Evolutionary conservation across 164 flowering plant species (phyloP).

Genomic region (Kingdonia uniflora): DNA sequence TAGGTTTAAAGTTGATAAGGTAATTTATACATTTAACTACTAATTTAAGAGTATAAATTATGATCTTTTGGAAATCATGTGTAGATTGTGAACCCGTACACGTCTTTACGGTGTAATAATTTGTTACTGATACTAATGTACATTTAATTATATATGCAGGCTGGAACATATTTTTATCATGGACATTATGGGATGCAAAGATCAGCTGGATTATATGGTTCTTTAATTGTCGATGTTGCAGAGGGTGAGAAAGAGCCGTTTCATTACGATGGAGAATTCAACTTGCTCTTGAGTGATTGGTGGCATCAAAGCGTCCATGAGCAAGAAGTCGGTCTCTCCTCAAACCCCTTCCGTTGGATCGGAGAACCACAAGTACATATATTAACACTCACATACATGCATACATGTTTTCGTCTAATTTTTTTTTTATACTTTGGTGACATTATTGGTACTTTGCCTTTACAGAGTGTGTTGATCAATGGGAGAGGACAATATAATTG

Average conservation of each 20-base stretch:
- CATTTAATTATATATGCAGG: conserved; percentile 29
- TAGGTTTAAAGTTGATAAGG: conserved; percentile 75
- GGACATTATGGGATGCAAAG: conserved; percentile 95
- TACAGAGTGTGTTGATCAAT: conserved; percentile 57
- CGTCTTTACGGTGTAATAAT: too few relatives aligned
- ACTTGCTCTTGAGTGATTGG: conserved; percentile 73
- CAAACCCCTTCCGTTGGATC: conserved; percentile 68
- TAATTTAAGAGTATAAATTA: too few relatives aligned
- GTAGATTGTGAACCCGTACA: too few relatives aligned
- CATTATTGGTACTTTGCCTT: too few relatives aligned
- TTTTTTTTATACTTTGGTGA: background rate
- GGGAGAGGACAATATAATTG: conserved; percentile 85
- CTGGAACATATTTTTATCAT: conserved; percentile 88
- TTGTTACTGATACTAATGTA: too few relatives aligned
- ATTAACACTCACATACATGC: background rate
- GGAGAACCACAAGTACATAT: conserved; percentile 77
- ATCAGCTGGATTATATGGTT: conserved; percentile 82
- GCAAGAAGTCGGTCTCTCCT: conserved; percentile 56
- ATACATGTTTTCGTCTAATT: background rate
- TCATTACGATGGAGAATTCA: conserved; percentile 66
- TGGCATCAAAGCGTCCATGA: conserved; percentile 51
- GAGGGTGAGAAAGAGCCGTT: conserved; percentile 66
- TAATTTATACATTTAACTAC: conserved; percentile 9
- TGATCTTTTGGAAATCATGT: too few relatives aligned
- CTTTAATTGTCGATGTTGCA: conserved; percentile 60